These are phyloP conservation scores for Macrotyloma uniflorum DNA, from an alignment of 306 rosid genomes.

Conservation along the genomic window DNA sequence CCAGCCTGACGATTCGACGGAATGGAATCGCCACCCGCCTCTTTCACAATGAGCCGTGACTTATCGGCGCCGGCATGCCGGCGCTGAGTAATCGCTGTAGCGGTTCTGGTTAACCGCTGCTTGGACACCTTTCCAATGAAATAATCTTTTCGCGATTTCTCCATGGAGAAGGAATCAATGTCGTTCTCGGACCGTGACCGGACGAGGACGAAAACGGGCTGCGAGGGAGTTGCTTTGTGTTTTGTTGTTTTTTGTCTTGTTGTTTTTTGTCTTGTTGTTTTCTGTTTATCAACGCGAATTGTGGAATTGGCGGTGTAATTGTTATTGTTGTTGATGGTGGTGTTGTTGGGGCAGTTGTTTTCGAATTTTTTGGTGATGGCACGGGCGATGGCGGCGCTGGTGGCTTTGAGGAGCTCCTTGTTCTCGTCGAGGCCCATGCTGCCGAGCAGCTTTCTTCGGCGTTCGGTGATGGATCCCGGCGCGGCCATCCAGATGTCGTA, in stretches of 20 bases:
- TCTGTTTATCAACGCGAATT: background rate
- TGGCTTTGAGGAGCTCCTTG: slow-evolving; percentile 40
- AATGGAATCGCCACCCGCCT: background rate
- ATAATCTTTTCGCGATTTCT: slow-evolving; percentile 54
- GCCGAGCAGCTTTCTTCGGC: slow-evolving; percentile 57
- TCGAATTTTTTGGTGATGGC: slow-evolving; percentile 47
- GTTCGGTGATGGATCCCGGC: slow-evolving; percentile 69
- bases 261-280: background rate
- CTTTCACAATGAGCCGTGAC: background rate
- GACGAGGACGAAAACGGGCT: slow-evolving; percentile 44
- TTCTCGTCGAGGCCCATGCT: slow-evolving; percentile 69
- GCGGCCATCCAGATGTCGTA: slow-evolving; percentile 81
- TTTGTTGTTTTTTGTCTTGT: background rate
- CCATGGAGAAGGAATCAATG: slow-evolving; percentile 44
- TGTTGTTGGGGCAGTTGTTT: background rate
- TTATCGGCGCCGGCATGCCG: background rate
- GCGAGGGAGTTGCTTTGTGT: background rate
- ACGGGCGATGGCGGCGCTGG: slow-evolving; percentile 24
- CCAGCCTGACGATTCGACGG: background rate
- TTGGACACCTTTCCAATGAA: slow-evolving; percentile 58
- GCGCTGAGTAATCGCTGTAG: slow-evolving; percentile 37
- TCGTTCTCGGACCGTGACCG: slow-evolving; percentile 79
- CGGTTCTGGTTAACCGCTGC: slow-evolving; percentile 65
- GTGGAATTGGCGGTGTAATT: background rate
- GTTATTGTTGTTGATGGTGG: background rate